Evolutionary conservation across 805 yeast species (phyloP), one percentile per base, ranked within the genome.

Genomic region (Allodekkera sacchari): DNA sequence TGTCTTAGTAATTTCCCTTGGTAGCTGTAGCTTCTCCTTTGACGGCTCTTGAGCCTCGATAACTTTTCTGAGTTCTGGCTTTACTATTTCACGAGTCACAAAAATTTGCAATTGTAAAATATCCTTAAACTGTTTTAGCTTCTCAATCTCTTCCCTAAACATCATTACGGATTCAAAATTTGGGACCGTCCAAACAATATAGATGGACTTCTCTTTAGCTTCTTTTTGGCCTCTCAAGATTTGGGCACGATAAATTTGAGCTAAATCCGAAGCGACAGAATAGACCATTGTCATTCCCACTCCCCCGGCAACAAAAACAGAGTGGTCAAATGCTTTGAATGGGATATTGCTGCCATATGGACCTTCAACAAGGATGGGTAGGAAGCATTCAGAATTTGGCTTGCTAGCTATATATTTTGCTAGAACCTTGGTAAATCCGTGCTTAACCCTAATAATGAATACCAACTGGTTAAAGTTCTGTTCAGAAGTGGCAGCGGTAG

Each of bases 231-330:
- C 51, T 16, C 57, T 40, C 19, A 49, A 27, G 13, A 34, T 35
- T 21, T 48, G 55, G 5, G 56, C 60, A 16, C 47, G 43, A 33
- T 50, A 46, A 2, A 52, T 51, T 30, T 47, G 48, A 1, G 58
- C 59, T 20, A 70, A 41, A 27, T 63, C 59, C 17, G 59, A 41
- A 1, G 70, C 71, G 35, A 71, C 63, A 3, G 73, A 59, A 25
- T 67, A 57, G 7, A 71, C 57, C 1, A 75, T 79, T 0, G 83
- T 72, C 44, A 76, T 64, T 8, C 83, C 83, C 39, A 72, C 71
- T 5, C 83, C 83, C 7, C 83, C 83, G 4, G 79, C 77, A 25
- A 76, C 51, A 27, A 74, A 62, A 6, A 74, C 52, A 2, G 68
- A 66, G 28, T 63, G 61, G 22, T 61, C 61, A 43, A 67, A 73